A percentile compares a stretch with the other conserved stretches of the same genome.
Evolutionary conservation across 2,329 filamentous ascomycete genomes (phyloP).

Genomic region (Simplicillium sp.): DNA sequence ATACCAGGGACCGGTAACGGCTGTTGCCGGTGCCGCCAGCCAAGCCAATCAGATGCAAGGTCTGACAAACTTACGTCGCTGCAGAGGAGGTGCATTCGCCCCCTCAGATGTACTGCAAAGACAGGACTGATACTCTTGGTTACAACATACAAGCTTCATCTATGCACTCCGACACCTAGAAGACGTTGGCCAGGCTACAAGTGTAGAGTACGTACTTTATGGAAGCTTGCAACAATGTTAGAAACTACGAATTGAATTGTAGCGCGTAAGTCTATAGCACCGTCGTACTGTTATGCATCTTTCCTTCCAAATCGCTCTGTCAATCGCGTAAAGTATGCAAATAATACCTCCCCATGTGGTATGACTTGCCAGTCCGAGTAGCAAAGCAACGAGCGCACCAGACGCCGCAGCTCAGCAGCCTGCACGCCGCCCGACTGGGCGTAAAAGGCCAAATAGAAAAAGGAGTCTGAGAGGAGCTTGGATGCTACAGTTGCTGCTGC

Average conservation of each 20-base stretch:
- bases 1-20: too few relatives aligned
- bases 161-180: too few relatives aligned
- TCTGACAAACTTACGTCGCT: neutral
- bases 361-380: conserved; percentile 4
- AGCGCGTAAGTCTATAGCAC: neutral
- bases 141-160: too few relatives aligned
- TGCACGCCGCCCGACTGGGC: conserved; percentile 3
- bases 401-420: conserved; percentile 3
- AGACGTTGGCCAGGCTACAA: too few relatives aligned
- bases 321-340: neutral
- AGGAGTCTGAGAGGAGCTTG: conserved; percentile 2
- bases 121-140: too few relatives aligned
- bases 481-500: conserved; percentile 5
- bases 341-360: neutral
- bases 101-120: too few relatives aligned
- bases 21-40: too few relatives aligned
- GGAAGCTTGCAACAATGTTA: too few relatives aligned
- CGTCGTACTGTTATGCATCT: neutral
- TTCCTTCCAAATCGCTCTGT: neutral
- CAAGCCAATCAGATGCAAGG: neutral
- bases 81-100: too few relatives aligned
- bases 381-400: conserved; percentile 2
- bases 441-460: neutral
- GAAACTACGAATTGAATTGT: too few relatives aligned
- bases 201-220: too few relatives aligned